phyloP scores from a whole-genome alignment of 768 basidiomycete species.

The Rhizopogon roseolus region DNA sequence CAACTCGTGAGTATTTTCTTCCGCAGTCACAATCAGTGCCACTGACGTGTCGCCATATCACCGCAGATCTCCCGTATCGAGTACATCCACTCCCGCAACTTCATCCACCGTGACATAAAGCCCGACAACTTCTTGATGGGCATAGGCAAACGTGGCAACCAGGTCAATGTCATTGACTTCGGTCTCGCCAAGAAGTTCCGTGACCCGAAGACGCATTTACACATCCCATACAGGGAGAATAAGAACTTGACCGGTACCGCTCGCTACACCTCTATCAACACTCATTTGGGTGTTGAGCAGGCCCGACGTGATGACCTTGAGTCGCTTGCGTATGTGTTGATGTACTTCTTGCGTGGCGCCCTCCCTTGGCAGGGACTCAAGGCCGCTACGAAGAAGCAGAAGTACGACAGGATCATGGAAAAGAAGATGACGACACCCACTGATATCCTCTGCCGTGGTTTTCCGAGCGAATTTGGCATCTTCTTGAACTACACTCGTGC shows the following conservation, averaged over 20 bases:
- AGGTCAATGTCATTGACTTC: constrained; percentile 98
- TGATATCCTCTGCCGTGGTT: constrained; percentile 96
- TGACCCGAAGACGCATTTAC: constrained; percentile 98
- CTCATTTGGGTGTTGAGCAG: constrained; percentile 96
- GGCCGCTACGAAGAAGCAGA: constrained; percentile 99
- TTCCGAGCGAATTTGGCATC: constrained; percentile 98
- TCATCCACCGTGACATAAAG: constrained; percentile 97
- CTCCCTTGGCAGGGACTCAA: constrained; percentile 99
- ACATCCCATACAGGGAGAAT: constrained; percentile 99
- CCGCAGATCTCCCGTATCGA: constrained; percentile 94
- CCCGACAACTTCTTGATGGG: constrained; percentile 99
- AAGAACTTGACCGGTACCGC: constrained; percentile 99
- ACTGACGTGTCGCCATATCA: constrained; percentile 33
- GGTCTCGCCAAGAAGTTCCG: constrained; percentile 99
- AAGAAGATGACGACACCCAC: constrained; percentile 99
- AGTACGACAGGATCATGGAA: constrained; percentile 99
- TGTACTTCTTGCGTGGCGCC: constrained; percentile 99
- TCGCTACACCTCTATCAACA: constrained; percentile 99
- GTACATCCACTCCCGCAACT: constrained; percentile 99
- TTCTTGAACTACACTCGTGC: constrained; percentile 99
- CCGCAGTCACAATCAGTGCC: neutral
- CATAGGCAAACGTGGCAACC: constrained; percentile 98
- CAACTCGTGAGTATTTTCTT: constrained; percentile 66
- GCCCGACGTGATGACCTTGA: constrained; percentile 97
- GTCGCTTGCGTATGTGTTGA: constrained; percentile 96